Evolutionary conservation across 1,284 basidiomycete genomes (phyloP).

Genomic region (Neonothopanus nambi): DNA sequence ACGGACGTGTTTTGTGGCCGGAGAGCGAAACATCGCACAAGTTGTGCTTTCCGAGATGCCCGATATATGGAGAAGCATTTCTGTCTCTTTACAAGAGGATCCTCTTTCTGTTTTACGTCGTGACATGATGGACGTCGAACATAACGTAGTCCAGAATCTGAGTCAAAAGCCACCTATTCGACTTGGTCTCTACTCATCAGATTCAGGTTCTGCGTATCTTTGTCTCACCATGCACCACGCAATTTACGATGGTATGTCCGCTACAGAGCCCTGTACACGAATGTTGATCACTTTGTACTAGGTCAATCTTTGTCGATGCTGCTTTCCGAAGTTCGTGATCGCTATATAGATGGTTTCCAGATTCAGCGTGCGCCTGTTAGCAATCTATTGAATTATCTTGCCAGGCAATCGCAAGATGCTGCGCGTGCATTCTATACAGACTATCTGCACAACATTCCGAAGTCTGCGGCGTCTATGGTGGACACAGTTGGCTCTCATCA

Average conservation of each 20-base stretch:
- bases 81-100: not conserved
- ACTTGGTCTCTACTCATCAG: conserved; percentile 9
- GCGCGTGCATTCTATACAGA: conserved; percentile 11
- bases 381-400: conserved; percentile 8
- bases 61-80: conserved; percentile 3
- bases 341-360: conserved; percentile 7
- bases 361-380: conserved; percentile 3
- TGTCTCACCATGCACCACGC: conserved; percentile 19
- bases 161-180: conserved; percentile 14
- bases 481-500: not conserved
- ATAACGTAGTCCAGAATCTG: not conserved
- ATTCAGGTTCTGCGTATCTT: conserved; percentile 9
- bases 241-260: conserved; percentile 18
- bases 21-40: conserved; percentile 7
- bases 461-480: not conserved
- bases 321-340: conserved; percentile 10
- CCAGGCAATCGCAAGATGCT: conserved; percentile 8
- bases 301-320: conserved; percentile 14
- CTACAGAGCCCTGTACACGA: not conserved
- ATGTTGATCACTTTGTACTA: not conserved
- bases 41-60: conserved; percentile 4
- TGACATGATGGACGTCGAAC: conserved; percentile 3
- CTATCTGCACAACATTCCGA: conserved; percentile 6
- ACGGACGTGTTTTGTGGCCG: conserved; percentile 13
- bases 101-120: not conserved